Evolutionary conservation across 208 protist species (phyloP), one percentile per base, ranked within the genome.

Genomic region (Lotmaria passim): DNA sequence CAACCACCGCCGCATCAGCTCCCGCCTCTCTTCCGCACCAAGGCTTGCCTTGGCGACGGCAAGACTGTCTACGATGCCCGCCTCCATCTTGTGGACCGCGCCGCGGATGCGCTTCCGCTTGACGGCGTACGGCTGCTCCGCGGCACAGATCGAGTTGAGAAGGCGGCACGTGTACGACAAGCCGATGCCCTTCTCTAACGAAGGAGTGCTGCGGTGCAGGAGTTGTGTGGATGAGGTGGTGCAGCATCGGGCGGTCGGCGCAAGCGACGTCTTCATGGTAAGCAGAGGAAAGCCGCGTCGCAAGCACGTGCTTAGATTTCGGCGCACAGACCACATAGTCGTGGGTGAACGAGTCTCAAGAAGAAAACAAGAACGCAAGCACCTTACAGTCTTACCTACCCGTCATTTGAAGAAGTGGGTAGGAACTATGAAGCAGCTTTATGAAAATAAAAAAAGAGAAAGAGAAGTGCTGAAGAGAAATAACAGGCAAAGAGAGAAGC

Each of bases 11-110:
- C 15, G 61, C 72, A 75, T 50, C 3, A 68, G 10, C 15, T 51
- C 51, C 10, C 15, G 58, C 24, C 52, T 65, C 65, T 75, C 38
- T 14, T 6, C 38, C 17, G 67, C 14, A 2, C 44, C 8, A 24
- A 60, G 46, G 0, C 55, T 34, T 2, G 57, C 28, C 2, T 43
- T 59, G 11, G 69, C 33, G 2, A 83, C 76, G 8, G 46, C 59
- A 31, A 93, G 67, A 77, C 87, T 89, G n/a, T 84, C 58, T 2
- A 80, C 76, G 33, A 86, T 65, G 26, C 79, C 64, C 14, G 41
- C 30, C 63, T 91, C 83, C 47, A 94, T 78, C 56, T 80, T 88
- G 0, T 53, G 38, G 23, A 94, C 59, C 8, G 85, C 78, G 0
- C 83, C 86, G 10, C 58, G 56, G n/a, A 86, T 69, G 26, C 88